Conservation (phyloP, 768 basidiomycete species). For the Mycena olivaceomarginata region DNA sequence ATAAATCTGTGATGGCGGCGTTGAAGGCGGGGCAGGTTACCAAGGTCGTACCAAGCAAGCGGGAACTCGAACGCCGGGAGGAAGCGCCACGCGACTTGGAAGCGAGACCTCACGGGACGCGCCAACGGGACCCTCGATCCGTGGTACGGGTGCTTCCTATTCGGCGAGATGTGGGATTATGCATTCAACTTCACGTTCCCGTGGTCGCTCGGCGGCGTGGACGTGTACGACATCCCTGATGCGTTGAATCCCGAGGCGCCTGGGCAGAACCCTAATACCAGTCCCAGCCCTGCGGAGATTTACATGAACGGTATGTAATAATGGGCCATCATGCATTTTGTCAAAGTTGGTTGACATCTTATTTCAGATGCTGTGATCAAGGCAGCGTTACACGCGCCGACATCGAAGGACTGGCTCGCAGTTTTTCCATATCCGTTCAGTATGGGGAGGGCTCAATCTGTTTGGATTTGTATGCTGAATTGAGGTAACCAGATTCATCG, state of each 20-base stretch:
- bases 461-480: neutral
- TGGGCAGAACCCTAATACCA: conserved; percentile 48
- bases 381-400: conserved; percentile 81
- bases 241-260: conserved; percentile 67
- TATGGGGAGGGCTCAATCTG: conserved; percentile 37
- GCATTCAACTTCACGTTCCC: conserved; percentile 84
- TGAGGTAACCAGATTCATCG: neutral
- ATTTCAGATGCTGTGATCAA: conserved; percentile 66
- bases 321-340: neutral
- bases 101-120: conserved; percentile 67
- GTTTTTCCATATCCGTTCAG: conserved; percentile 54
- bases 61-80: conserved; percentile 46
- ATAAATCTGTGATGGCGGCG: conserved; percentile 22
- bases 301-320: conserved; percentile 76
- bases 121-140: conserved; percentile 74
- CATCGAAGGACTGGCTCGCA: conserved; percentile 67
- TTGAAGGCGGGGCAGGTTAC: conserved; percentile 39
- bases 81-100: conserved; percentile 57
- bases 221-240: conserved; percentile 73
- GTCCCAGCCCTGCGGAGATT: conserved; percentile 48
- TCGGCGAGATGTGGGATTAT: conserved; percentile 81
- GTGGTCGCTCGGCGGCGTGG: conserved; percentile 53
- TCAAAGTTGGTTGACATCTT: neutral
- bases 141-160: conserved; percentile 78
- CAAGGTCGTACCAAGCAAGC: conserved; percentile 35